phyloP scores from a whole-genome alignment of 1,139 yeast genomes.

The Meyerozyma smithsonii region DNA sequence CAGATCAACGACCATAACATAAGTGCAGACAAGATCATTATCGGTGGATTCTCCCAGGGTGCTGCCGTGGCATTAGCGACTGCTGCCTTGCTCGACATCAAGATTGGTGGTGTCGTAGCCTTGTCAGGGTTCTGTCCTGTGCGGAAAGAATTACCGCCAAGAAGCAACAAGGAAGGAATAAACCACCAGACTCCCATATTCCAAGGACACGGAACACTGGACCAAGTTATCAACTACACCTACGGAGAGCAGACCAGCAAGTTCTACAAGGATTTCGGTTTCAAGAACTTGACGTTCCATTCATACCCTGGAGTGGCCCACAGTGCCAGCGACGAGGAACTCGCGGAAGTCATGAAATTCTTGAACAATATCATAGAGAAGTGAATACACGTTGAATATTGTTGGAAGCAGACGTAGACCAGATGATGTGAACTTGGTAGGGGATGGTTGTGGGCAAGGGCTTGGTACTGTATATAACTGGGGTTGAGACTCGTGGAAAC shows the following conservation, averaged over 20 bases:
- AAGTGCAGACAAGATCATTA: constrained; percentile 63
- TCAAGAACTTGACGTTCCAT: constrained; percentile 50
- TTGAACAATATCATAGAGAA: constrained; percentile 20
- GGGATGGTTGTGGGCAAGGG: too few species aligned
- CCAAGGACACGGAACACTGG: constrained; percentile 84
- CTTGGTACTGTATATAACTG: too few species aligned
- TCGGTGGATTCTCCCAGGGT: constrained; percentile 97
- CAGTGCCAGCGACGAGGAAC: constrained; percentile 61
- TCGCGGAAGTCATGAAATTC: constrained; percentile 55
- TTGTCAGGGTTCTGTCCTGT: constrained; percentile 77
- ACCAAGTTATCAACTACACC: constrained; percentile 54
- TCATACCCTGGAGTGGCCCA: constrained; percentile 65
- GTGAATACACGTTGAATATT: too few species aligned
- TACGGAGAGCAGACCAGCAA: constrained; percentile 48
- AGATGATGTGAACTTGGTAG: too few species aligned
- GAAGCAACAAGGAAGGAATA: constrained; percentile 17
- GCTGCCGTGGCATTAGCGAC: constrained; percentile 73
- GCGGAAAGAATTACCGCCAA: constrained; percentile 31
- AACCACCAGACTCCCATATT: constrained; percentile 72
- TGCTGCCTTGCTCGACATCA: constrained; percentile 40
- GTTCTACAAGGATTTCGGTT: constrained; percentile 47
- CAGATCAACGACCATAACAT: constrained; percentile 59
- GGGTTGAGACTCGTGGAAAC: background rate
- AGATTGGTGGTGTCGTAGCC: constrained; percentile 74
- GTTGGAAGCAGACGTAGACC: background rate